phyloP scores from a whole-genome alignment of 139 green algal species.

The Chlamydomonas sp. region DNA sequence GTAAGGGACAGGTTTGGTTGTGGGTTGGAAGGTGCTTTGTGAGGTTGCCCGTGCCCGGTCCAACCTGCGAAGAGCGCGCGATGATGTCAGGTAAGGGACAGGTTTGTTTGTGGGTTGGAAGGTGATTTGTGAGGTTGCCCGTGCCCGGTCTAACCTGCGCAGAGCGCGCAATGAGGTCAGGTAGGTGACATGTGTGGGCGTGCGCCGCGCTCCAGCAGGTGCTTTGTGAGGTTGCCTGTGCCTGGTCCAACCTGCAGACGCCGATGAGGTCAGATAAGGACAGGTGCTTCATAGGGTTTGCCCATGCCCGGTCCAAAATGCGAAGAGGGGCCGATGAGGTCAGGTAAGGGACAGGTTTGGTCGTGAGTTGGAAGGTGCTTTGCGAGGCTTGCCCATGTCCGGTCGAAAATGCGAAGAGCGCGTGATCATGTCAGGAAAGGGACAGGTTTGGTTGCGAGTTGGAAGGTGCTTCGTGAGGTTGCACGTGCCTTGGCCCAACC shows the following conservation, averaged over 20 bases:
- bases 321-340: background rate
- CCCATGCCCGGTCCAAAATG: too few relatives aligned
- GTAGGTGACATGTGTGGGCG: too few relatives aligned
- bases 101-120: too few relatives aligned
- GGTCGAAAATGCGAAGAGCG: too few relatives aligned
- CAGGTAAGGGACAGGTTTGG: background rate
- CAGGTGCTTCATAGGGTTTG: too few relatives aligned
- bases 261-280: too few relatives aligned
- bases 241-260: slow-evolving; percentile 61
- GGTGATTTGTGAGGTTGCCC: slow-evolving; percentile 74
- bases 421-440: too few relatives aligned
- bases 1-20: too few relatives aligned
- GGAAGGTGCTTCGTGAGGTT: slow-evolving; percentile 81
- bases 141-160: too few relatives aligned
- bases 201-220: slow-evolving; percentile 64
- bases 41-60: background rate
- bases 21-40: background rate
- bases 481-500: slow-evolving; percentile 37
- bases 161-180: too few relatives aligned
- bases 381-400: slow-evolving; percentile 83
- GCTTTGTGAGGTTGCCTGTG: slow-evolving; percentile 80
- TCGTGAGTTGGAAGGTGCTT: too few relatives aligned
- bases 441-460: too few relatives aligned
- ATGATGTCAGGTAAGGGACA: background rate
- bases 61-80: background rate